Evolutionary conservation across 2,329 filamentous ascomycete genomes (phyloP).

Genomic region (Camillea tinctor): DNA sequence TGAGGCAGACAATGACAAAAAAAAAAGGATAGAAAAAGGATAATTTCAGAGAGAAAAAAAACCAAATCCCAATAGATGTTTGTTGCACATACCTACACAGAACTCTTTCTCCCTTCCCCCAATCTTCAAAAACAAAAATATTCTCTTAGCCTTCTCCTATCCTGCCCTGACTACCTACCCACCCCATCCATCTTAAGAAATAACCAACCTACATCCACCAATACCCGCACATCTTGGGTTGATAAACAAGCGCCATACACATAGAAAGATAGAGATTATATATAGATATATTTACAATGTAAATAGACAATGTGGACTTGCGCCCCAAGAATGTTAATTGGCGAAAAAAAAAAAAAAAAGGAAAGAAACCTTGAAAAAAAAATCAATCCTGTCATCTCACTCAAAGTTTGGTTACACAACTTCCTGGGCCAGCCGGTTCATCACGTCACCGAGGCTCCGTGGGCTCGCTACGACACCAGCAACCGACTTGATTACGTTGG

Average conservation of each 20-base stretch:
- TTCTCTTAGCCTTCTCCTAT: too few species aligned
- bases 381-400: not conserved
- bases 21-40: too few species aligned
- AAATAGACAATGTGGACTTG: not conserved
- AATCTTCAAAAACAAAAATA: too few species aligned
- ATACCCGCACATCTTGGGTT: not conserved
- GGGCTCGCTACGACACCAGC: conserved; percentile 19
- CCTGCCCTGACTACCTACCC: too few species aligned
- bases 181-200: not conserved
- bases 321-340: not conserved
- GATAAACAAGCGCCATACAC: not conserved
- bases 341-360: not conserved
- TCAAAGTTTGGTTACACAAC: not conserved
- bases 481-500: conserved; percentile 13
- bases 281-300: not conserved
- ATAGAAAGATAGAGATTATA: not conserved
- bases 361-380: too few species aligned
- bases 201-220: not conserved
- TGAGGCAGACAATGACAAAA: too few species aligned
- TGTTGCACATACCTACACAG: too few species aligned
- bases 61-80: too few species aligned
- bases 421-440: conserved; percentile 15
- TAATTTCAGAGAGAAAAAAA: too few species aligned
- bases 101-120: too few species aligned
- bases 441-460: conserved; percentile 14